These are phyloP conservation scores for Abelmoschus esculentus DNA, from an alignment of 345 rosid species.

Conservation along the genomic window DNA sequence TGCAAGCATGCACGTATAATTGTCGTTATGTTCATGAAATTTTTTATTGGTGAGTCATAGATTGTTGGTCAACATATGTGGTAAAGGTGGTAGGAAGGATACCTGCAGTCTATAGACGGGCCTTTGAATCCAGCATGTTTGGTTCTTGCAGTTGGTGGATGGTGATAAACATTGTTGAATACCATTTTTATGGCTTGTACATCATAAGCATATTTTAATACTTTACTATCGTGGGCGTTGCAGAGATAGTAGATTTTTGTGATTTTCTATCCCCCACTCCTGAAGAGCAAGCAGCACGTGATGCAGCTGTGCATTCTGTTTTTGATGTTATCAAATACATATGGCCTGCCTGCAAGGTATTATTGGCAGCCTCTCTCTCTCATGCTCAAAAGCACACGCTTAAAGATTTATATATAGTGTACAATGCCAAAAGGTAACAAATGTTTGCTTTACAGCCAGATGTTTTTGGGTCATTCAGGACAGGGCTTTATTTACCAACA, in stretches of 20 bases:
- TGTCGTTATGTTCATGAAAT: background rate
- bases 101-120: background rate
- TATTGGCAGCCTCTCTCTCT: background rate
- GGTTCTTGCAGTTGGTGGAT: background rate
- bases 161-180: no score
- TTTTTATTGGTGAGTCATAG: background rate
- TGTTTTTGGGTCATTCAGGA: constrained; percentile 79
- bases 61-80: background rate
- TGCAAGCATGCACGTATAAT: background rate
- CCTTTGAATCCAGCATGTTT: background rate
- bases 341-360: constrained; percentile 80
- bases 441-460: constrained; percentile 45
- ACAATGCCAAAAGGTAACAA: background rate
- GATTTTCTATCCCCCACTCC: constrained; percentile 76
- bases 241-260: constrained; percentile 85
- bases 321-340: constrained; percentile 66
- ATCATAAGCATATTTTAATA: background rate
- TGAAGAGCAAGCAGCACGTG: constrained; percentile 60
- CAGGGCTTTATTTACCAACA: constrained; percentile 86
- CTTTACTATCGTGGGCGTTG: constrained; percentile 8
- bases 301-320: constrained; percentile 52
- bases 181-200: background rate
- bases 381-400: background rate
- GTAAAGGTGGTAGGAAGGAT: background rate
- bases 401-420: background rate